These are phyloP conservation scores for Olyra latifolia DNA, from an alignment of 176 grass and related monocot genomes.

Conservation along the genomic window DNA sequence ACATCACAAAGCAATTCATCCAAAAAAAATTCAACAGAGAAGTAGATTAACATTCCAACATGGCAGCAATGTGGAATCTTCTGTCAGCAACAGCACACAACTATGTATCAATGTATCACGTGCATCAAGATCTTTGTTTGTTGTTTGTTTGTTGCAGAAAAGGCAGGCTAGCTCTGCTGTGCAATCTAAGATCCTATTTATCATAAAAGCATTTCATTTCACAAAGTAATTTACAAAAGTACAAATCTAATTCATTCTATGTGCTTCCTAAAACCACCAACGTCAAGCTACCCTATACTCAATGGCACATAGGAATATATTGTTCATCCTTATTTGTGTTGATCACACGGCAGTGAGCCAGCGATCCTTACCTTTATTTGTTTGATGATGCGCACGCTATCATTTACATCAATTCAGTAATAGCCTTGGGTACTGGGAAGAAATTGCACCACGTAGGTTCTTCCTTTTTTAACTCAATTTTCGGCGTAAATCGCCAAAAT, in stretches of 20 bases:
- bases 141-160: slow-evolving; percentile 1
- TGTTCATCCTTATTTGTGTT: slow-evolving; percentile 1
- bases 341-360: background rate
- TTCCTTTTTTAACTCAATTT: background rate
- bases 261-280: background rate
- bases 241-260: slow-evolving; percentile 3
- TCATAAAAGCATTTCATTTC: slow-evolving; percentile 8
- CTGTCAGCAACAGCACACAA: slow-evolving; percentile 10
- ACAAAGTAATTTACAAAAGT: slow-evolving; percentile 19
- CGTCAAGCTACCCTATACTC: background rate
- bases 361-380: background rate
- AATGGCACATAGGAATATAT: slow-evolving; percentile 19
- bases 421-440: background rate
- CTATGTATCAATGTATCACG: background rate
- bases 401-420: background rate
- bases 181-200: background rate
- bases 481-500: background rate
- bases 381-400: background rate
- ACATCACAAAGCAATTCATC: background rate
- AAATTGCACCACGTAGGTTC: background rate
- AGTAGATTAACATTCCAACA: background rate
- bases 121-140: slow-evolving; percentile 10
- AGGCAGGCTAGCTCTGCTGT: slow-evolving; percentile 6
- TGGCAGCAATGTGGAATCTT: background rate
- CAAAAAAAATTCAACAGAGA: background rate